phyloP scores from a whole-genome alignment of 768 basidiomycete genomes.

The Dioszegia aurantiaca region DNA sequence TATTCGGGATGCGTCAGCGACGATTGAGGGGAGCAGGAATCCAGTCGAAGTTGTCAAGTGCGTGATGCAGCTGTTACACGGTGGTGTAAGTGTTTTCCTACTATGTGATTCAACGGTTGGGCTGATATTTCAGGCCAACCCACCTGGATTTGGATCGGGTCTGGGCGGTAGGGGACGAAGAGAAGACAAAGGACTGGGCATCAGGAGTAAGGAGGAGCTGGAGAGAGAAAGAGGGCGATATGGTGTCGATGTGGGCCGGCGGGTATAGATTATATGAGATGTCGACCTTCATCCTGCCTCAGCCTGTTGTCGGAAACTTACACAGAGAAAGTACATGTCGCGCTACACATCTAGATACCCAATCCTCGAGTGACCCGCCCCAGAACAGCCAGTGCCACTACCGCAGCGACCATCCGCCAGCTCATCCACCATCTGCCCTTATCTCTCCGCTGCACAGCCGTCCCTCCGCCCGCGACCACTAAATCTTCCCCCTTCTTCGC shows the following conservation, averaged over 20 bases:
- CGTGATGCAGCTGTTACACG: slow-evolving; percentile 74
- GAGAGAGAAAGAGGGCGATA: slow-evolving; percentile 80
- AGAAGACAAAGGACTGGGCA: slow-evolving; percentile 71
- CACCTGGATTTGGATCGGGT: slow-evolving; percentile 62
- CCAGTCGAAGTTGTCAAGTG: slow-evolving; percentile 81
- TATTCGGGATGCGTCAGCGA: slow-evolving; percentile 89
- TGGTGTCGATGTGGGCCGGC: slow-evolving; percentile 58
- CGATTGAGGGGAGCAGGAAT: slow-evolving; percentile 91
- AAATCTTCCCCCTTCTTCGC: neutral
- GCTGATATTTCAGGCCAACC: slow-evolving; percentile 34
- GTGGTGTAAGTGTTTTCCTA: slow-evolving; percentile 62
- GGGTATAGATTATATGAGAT: slow-evolving; percentile 26
- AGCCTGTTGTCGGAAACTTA: too few species aligned
- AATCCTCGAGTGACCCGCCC: slow-evolving; percentile 33
- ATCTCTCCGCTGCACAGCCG: neutral
- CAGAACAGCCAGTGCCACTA: slow-evolving; percentile 41
- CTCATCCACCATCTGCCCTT: slow-evolving; percentile 34
- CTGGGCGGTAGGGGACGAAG: slow-evolving; percentile 69
- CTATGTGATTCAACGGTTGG: neutral
- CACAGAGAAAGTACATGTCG: neutral
- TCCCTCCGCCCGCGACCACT: neutral
- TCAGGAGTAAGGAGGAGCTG: slow-evolving; percentile 65
- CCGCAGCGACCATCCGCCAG: slow-evolving; percentile 45
- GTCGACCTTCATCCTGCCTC: too few species aligned
- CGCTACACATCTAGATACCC: neutral